phyloP scores from a whole-genome alignment of 2,329 filamentous ascomycete genomes.

The Aspergillus tanneri region DNA sequence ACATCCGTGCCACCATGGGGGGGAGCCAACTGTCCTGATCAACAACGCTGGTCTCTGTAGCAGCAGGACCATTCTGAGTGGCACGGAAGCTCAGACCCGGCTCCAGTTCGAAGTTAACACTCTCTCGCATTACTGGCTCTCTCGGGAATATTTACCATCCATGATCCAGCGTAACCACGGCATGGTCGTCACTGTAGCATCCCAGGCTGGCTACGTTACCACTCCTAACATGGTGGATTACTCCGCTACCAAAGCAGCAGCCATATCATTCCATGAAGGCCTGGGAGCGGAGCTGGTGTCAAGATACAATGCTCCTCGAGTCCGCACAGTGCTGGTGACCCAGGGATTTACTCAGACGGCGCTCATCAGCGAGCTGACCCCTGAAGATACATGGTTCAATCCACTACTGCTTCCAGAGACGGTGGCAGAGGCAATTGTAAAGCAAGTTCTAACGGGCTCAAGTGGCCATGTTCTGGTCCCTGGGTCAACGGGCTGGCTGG shows the following conservation, averaged over 20 bases:
- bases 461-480: slow-evolving; percentile 60
- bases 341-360: slow-evolving; percentile 62
- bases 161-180: slow-evolving; percentile 67
- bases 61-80: slow-evolving; percentile 61
- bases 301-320: slow-evolving; percentile 61
- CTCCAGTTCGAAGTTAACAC: slow-evolving; percentile 70
- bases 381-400: slow-evolving; percentile 52
- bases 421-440: slow-evolving; percentile 63
- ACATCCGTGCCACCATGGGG: slow-evolving; percentile 59
- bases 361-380: slow-evolving; percentile 59
- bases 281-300: slow-evolving; percentile 58
- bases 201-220: slow-evolving; percentile 60
- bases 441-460: slow-evolving; percentile 58
- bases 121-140: slow-evolving; percentile 65
- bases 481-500: slow-evolving; percentile 45
- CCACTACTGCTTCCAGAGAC: slow-evolving; percentile 59
- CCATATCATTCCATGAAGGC: slow-evolving; percentile 67
- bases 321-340: slow-evolving; percentile 64
- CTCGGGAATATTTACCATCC: slow-evolving; percentile 64
- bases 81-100: slow-evolving; percentile 58
- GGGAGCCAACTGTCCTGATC: slow-evolving; percentile 63
- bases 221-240: slow-evolving; percentile 69
- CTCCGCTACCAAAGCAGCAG: slow-evolving; percentile 63
- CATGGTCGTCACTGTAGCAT: slow-evolving; percentile 70
- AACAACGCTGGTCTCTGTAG: slow-evolving; percentile 41